Evolutionary conservation across 2,329 filamentous ascomycete genomes (phyloP).

Genomic region (Tolypocladium sp.): DNA sequence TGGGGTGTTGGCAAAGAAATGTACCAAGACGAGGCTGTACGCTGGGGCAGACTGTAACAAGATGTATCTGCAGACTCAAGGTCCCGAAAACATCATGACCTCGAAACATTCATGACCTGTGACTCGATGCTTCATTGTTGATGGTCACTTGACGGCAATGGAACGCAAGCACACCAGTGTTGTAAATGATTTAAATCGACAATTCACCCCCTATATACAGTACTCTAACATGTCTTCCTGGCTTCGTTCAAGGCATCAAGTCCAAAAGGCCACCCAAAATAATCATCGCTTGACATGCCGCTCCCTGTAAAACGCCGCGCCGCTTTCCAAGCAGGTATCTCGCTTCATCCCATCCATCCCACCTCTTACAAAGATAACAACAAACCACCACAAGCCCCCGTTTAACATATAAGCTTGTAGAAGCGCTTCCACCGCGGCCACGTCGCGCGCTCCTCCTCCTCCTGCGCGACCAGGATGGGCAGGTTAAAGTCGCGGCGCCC

Average conservation of each 20-base stretch:
- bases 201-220: background rate
- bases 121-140: background rate
- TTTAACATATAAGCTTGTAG: slow-evolving; percentile 64
- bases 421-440: slow-evolving; percentile 72
- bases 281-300: background rate
- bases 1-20: background rate
- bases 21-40: background rate
- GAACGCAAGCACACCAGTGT: background rate
- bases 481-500: slow-evolving; percentile 81
- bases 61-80: background rate
- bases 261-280: background rate
- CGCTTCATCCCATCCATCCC: background rate
- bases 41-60: background rate
- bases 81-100: background rate
- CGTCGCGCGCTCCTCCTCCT: slow-evolving; percentile 59
- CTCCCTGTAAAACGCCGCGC: background rate
- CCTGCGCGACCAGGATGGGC: slow-evolving; percentile 67
- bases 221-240: background rate
- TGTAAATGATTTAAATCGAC: background rate
- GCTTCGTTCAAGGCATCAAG: background rate
- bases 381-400: background rate
- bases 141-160: too few species aligned
- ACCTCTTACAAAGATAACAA: background rate
- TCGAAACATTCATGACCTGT: background rate
- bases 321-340: background rate